Base-by-base conservation (phyloP, 2,329 filamentous ascomycete species). In the Cordyceps pruinosa region DNA sequence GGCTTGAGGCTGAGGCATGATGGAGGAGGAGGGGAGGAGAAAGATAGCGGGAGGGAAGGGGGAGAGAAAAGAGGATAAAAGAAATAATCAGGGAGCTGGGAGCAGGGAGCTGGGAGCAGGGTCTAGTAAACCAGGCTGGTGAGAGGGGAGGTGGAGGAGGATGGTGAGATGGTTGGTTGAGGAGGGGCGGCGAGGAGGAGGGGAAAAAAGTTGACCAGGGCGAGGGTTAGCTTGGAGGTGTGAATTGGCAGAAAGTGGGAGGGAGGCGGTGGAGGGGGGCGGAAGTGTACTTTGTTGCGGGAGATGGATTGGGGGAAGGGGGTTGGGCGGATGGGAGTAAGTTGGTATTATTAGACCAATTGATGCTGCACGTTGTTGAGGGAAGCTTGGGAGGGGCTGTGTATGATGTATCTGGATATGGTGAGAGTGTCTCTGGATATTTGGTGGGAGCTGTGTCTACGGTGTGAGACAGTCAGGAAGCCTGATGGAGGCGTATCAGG, bases 1-100 rank as follows among this genome's bases (percentile, higher is more conserved):
- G 49, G 62, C 63, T 60, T 68, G 65, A 62, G 70, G 59, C 69
- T 68, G 65, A 62, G 70, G 59, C 70, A 73, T 73, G 61, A 59
- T 68, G 61, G 62, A 58, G 62, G 25, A n/a, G 28, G 28, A 25
- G 28, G 13, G 19, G 21, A 34, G 23, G 21, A 23, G 13, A 10
- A n/a, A 51, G 55, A 15, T 44, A 53, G 60, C 61, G 58, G 59
- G 60, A 56, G 58, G 57, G n/a, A 5, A 23, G 19, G 23, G 28
- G n/a, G 37, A 44, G 23, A 17, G 21, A 19, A 10, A 45, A 28
- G 9, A 25, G 51, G 28, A 45, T 46, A 37, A 53, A 25, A 57
- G 37, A 19, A 39, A 56, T 32, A 39, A 41, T 56, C 44, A 25
- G 48, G 52, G 42, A 28, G 51, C 34, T 42, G 39, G 32, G n/a